Evolutionary conservation across 768 basidiomycete genomes (phyloP).

Genomic region (Guyanaporus albipodus): DNA sequence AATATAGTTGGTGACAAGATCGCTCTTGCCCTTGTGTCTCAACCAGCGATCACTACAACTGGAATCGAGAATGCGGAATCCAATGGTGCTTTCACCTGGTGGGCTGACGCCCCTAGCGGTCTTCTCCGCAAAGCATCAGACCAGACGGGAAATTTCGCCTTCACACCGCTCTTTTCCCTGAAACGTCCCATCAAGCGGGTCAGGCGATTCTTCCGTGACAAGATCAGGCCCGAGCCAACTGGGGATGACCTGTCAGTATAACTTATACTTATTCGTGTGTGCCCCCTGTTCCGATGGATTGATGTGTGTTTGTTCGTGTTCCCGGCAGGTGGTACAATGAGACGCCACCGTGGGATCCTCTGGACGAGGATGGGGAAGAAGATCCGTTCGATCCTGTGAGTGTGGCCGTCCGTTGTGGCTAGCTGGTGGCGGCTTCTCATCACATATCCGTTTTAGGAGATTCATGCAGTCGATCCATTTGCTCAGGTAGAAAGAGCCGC

Average conservation of each 20-base stretch:
- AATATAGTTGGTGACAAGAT: slow-evolving; percentile 19
- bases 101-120: slow-evolving; percentile 10
- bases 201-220: slow-evolving; percentile 17
- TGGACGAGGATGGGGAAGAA: slow-evolving; percentile 24
- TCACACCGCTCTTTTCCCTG: slow-evolving; percentile 22
- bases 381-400: slow-evolving; percentile 19
- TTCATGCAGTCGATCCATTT: slow-evolving; percentile 11
- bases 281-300: background rate
- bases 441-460: background rate
- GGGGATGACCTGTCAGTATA: slow-evolving; percentile 22
- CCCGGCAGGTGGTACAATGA: slow-evolving; percentile 18
- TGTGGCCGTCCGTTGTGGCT: background rate
- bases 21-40: slow-evolving; percentile 20
- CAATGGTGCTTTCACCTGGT: slow-evolving; percentile 13
- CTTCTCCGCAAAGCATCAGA: slow-evolving; percentile 21
- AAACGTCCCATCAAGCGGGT: slow-evolving; percentile 9
- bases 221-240: slow-evolving; percentile 1
- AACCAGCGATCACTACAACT: background rate
- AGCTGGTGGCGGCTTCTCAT: background rate
- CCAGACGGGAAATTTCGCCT: slow-evolving; percentile 10
- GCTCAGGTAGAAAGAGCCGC: slow-evolving; percentile 5
- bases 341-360: slow-evolving; percentile 24
- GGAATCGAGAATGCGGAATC: background rate
- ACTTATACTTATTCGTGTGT: background rate
- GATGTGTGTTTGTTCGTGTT: background rate